Evolutionary conservation across 83 land plant genomes (phyloP), one percentile per base, ranked within the genome.

Genomic region (Picea abies): DNA sequence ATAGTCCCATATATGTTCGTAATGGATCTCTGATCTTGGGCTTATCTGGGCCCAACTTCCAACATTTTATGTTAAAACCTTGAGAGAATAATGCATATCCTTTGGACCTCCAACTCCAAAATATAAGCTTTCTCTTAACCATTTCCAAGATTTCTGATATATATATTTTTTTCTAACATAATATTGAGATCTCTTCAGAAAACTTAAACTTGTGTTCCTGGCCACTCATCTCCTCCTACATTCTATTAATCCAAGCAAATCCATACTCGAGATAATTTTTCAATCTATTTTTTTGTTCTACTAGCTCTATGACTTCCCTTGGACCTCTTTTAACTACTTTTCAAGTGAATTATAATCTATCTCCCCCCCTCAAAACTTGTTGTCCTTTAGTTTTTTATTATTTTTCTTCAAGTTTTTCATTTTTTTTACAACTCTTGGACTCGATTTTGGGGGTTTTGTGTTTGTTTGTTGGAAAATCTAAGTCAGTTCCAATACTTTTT

Each of bases 21-120:
- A 75, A 75, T 22, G 78, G 78, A 12, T 49, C 78, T 75, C 8
- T 75, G 60, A 49, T 75, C 78, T 75, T 75, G 78, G 78, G 78
- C 52, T 5, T 60, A 49, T 75, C 60, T 75, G 60, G 78, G 78
- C 25, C 16, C 78, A 49, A 49, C 78, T n/a, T 75, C 78, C 32
- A 75, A 75, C 47, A 75, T 49, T 75, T 49, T 26, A 10, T 75
- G 78, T 75, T 75, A 60, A 49, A 75, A 49, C 78, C 78, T 75
- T 52, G 58, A 10, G 17, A 75, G 60, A 23, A 60, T 75, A 75
- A 75, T 23, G 8, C 78, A 60, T 5, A 75, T 75, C 60, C 60
- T 75, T 49, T 23, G 78, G 25, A 75, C 58, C 78, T 75, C 78
- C 17, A 6, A 49, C 6, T 75, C 78, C 41, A 75, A 75, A 49